phyloP scores from a whole-genome alignment of 176 grass and related monocot genomes.

The Pontederia paniculata region DNA sequence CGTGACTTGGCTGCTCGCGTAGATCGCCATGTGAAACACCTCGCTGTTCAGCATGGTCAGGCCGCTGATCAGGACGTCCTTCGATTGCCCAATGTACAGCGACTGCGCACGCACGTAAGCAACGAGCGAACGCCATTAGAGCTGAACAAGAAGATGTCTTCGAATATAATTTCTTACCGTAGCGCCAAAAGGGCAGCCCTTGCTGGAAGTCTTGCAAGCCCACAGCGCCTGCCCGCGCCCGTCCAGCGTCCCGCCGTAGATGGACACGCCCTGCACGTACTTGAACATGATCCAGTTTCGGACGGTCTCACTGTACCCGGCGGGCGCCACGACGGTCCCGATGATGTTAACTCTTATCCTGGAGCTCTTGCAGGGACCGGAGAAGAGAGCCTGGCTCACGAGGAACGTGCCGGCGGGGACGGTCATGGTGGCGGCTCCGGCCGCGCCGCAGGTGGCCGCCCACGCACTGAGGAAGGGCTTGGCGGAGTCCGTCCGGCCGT shows the following conservation, averaged over 20 bases:
- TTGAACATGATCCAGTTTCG: conserved; percentile 46
- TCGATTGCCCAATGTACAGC: conserved; percentile 34
- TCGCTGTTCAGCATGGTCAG: conserved; percentile 37
- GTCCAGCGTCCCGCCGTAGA: conserved; percentile 39
- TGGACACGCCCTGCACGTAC: conserved; percentile 40
- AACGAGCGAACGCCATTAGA: background rate
- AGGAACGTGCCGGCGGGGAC: conserved; percentile 39
- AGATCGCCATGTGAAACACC: conserved; percentile 46
- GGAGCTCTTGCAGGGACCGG: conserved; percentile 37
- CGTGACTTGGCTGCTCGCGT: conserved; percentile 25
- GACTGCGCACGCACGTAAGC: conserved; percentile 23
- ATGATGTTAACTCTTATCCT: conserved; percentile 24
- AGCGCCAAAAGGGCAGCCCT: conserved; percentile 21
- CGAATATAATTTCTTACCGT: conserved; percentile 19
- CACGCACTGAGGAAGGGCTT: conserved; percentile 27
- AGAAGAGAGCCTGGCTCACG: conserved; percentile 32
- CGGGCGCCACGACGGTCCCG: conserved; percentile 40
- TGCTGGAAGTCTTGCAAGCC: conserved; percentile 35
- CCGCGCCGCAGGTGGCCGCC: conserved; percentile 23
- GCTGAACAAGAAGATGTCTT: background rate
- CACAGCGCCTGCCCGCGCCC: conserved; percentile 34
- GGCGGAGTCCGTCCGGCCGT: conserved; percentile 24
- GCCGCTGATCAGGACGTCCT: conserved; percentile 24
- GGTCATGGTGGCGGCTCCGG: conserved; percentile 25
- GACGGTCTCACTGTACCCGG: conserved; percentile 6